Evolutionary conservation across 805 yeast species (phyloP), one percentile per base, ranked within the genome.

Genomic region (Wickerhamomyces chaumierensis): DNA sequence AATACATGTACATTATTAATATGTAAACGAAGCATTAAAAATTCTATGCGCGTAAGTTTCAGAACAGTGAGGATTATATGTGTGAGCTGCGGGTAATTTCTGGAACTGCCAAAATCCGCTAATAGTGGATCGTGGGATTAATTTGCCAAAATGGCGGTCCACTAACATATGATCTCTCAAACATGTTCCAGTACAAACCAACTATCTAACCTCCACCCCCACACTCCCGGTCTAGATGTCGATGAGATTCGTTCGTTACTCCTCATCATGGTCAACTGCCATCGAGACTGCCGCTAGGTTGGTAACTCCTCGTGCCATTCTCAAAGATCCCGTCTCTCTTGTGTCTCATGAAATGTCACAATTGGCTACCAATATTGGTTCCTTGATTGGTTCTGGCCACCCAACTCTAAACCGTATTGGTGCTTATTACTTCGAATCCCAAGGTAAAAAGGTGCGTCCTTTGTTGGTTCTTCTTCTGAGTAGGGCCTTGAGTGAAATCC

Each of bases 371-470:
- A 86, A 87, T 55, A 92, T 90, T 45, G 94, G 95, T 36, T 65
- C 70, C 16, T 67, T 92, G 39, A 79, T 90, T 41, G 96, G 97
- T 2, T 80, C 94, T 0, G 95, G 96, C 2, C 96, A 90, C 55
- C 96, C 97, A 1, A 80, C 92, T 11, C 68, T 90, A 43, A 88
- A 90, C 61, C 70, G 94, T 48, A 95, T 90, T 4, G 80, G 95
- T n/a, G 75, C 86, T 28, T 92, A 92, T 63, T 92, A 92, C 62
- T 92, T 92, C 50, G 95, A 88, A 60, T 84, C 92, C 16, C 95
- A 90, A 55, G 97, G 98, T 6, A 92, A 92, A 60, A 94, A 88
- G 55, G 86, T 92, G 16, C 71, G 98, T 42, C 98, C 98, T 2
- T 63, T 92, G 47, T 73, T 92, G 42, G 97, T 92, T 12, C 65